phyloP scores from a whole-genome alignment of 1,139 yeast genomes.

The Casaregolazyma lundiana region DNA sequence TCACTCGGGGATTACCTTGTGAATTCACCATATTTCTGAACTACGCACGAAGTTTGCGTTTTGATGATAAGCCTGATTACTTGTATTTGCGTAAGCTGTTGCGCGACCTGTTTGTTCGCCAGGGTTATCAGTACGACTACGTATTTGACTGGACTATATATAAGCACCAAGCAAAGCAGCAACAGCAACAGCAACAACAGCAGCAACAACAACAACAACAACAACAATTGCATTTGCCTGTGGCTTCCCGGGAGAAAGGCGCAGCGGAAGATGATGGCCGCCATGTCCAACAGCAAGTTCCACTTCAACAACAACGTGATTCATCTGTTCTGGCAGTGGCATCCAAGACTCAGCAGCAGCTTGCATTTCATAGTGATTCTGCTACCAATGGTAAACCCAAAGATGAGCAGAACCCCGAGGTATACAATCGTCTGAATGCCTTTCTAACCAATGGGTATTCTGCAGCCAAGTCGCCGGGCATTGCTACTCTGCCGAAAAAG shows the following conservation, averaged over 20 bases:
- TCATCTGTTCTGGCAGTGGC: slow-evolving; percentile 18
- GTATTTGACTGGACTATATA: slow-evolving; percentile 96
- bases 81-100: slow-evolving; percentile 82
- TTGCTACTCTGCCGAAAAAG: slow-evolving; percentile 2
- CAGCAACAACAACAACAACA: slow-evolving; percentile 29
- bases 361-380: slow-evolving; percentile 5
- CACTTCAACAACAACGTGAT: slow-evolving; percentile 23
- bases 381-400: slow-evolving; percentile 5
- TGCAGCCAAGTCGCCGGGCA: background rate
- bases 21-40: slow-evolving; percentile 87
- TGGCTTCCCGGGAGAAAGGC: slow-evolving; percentile 2
- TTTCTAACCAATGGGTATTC: slow-evolving; percentile 8
- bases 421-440: slow-evolving; percentile 9
- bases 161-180: slow-evolving; percentile 49
- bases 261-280: slow-evolving; percentile 1
- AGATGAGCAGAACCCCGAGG: slow-evolving; percentile 4
- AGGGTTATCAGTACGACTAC: slow-evolving; percentile 89
- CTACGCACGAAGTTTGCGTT: slow-evolving; percentile 84
- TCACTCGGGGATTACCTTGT: slow-evolving; percentile 86
- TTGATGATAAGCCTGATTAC: slow-evolving; percentile 96
- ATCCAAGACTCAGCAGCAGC: slow-evolving; percentile 6
- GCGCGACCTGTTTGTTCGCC: slow-evolving; percentile 83
- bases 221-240: slow-evolving; percentile 10
- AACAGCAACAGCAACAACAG: slow-evolving; percentile 16
- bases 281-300: slow-evolving; percentile 14